phyloP scores from a whole-genome alignment of 2,329 filamentous ascomycete genomes.

The Curvularia sp. region DNA sequence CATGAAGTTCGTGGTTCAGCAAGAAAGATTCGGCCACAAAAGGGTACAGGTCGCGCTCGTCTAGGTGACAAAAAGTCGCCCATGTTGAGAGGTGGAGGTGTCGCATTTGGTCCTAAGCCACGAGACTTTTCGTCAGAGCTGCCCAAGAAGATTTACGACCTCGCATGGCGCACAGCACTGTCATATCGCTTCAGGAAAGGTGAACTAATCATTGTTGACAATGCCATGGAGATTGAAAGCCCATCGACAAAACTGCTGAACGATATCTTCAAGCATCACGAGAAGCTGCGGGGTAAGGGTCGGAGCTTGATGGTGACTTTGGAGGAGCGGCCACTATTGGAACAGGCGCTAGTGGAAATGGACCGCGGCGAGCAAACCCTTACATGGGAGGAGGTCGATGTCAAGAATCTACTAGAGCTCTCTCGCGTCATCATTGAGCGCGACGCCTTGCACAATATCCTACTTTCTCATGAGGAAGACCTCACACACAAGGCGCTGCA shows the following conservation, averaged over 20 bases:
- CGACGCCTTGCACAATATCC: conserved; percentile 75
- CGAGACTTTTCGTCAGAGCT: conserved; percentile 87
- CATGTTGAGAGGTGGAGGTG: conserved; percentile 83
- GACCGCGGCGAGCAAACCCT: conserved; percentile 74
- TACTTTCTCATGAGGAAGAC: conserved; percentile 54
- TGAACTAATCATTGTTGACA: conserved; percentile 84
- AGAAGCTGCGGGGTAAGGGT: conserved; percentile 53
- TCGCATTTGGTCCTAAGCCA: conserved; percentile 87
- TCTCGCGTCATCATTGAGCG: conserved; percentile 88
- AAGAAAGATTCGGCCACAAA: conserved; percentile 83
- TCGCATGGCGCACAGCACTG: conserved; percentile 92
- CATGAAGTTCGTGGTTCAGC: conserved; percentile 83
- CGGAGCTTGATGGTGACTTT: conserved; percentile 43
- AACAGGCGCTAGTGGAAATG: conserved; percentile 69
- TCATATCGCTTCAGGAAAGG: conserved; percentile 89
- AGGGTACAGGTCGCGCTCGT: conserved; percentile 82
- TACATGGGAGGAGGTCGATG: conserved; percentile 81
- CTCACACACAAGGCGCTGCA: conserved; percentile 33
- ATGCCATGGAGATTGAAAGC: conserved; percentile 73
- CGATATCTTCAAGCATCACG: conserved; percentile 73
- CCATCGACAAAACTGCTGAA: conserved; percentile 69
- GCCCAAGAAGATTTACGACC: conserved; percentile 89
- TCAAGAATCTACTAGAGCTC: conserved; percentile 90
- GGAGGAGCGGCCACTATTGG: conserved; percentile 60
- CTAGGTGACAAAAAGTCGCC: conserved; percentile 83